Percentiles rank a stretch among this genome's conserved stretches.
These are phyloP conservation scores for Phytopythium chamaehyphon DNA, from an alignment of 352 stramenopile genomes.

Conservation along the genomic window DNA sequence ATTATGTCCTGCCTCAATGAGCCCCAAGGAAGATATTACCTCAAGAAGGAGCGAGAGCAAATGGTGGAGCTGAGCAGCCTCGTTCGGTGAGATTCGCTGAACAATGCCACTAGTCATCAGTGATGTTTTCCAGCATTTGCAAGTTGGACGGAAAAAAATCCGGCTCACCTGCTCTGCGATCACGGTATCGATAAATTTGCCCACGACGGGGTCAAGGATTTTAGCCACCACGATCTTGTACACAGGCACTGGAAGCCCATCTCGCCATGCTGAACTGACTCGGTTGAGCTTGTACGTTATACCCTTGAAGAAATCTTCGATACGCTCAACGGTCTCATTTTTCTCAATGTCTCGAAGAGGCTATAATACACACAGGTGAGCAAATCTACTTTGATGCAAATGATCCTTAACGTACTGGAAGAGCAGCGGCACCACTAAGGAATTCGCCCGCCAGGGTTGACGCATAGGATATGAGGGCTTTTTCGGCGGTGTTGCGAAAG, in stretches of 20 bases:
- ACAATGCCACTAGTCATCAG: neutral
- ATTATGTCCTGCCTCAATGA: neutral
- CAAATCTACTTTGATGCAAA: too few species aligned
- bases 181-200: constrained; percentile 47
- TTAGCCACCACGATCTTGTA: constrained; percentile 52
- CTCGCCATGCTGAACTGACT: constrained; percentile 56
- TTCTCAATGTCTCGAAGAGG: constrained; percentile 37
- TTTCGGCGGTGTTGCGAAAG: constrained; percentile 58
- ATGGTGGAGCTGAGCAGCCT: constrained; percentile 37
- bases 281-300: constrained; percentile 62
- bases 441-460: constrained; percentile 43
- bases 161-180: constrained; percentile 38
- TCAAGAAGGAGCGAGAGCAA: constrained; percentile 46
- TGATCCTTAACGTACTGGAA: constrained; percentile 36
- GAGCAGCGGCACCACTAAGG: constrained; percentile 19
- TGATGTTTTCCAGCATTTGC: neutral
- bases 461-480: constrained; percentile 41
- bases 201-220: constrained; percentile 54
- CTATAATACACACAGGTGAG: constrained; percentile 11
- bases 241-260: constrained; percentile 42
- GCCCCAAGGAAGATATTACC: constrained; percentile 15
- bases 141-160: neutral
- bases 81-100: constrained; percentile 48
- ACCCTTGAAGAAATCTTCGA: constrained; percentile 59
- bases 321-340: constrained; percentile 21